phyloP scores from a whole-genome alignment of 176 grass and related monocot genomes.

The Poa pratensis region DNA sequence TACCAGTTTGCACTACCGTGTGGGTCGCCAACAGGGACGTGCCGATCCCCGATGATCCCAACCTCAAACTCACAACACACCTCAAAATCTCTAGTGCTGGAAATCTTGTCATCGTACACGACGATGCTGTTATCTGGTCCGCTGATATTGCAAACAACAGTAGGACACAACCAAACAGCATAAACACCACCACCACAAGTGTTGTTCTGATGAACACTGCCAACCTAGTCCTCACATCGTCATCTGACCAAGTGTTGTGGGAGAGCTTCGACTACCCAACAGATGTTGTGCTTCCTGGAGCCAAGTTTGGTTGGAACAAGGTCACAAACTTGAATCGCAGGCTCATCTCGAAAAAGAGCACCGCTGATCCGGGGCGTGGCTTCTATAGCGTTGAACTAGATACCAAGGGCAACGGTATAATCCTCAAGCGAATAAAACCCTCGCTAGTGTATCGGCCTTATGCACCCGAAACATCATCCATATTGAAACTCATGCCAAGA shows the following conservation, averaged over 20 bases:
- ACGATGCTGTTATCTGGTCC: slow-evolving; percentile 31
- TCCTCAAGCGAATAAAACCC: neutral
- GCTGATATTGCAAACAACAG: neutral
- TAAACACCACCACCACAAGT: neutral
- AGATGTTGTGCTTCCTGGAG: slow-evolving; percentile 39
- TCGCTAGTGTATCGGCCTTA: slow-evolving; percentile 8
- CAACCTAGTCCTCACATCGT: slow-evolving; percentile 41
- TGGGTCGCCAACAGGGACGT: slow-evolving; percentile 19
- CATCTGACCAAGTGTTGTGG: slow-evolving; percentile 31
- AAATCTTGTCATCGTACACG: slow-evolving; percentile 41
- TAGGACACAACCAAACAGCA: neutral
- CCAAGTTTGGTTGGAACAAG: slow-evolving; percentile 54
- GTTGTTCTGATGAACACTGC: slow-evolving; percentile 29
- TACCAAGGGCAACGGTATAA: neutral
- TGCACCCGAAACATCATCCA: neutral
- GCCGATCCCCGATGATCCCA: neutral
- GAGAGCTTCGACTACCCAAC: slow-evolving; percentile 61
- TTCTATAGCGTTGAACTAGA: slow-evolving; percentile 40
- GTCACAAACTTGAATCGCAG: slow-evolving; percentile 37
- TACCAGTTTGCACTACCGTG: neutral
- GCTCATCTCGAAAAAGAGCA: slow-evolving; percentile 40
- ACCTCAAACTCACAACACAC: neutral
- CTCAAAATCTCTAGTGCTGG: slow-evolving; percentile 43
- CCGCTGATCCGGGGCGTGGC: slow-evolving; percentile 38
- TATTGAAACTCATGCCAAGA: slow-evolving; percentile 25